phyloP scores from a whole-genome alignment of 129 eudicot genomes.

The sunflower (Helianthus annuus) region HanXRQr2.0-SUNRISE NC_035444.2:127862357-127862856 shows the following conservation, averaged over 20 bases:
- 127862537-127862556: conserved; percentile 38
- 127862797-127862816: conserved; percentile 39
- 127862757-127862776: conserved; percentile 35
- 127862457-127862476: background rate
- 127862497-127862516: conserved; percentile 39
- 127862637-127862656: conserved; percentile 31
- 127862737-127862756: conserved; percentile 28
- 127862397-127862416: too few relatives aligned
- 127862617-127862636: conserved; percentile 15
- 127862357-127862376: too few relatives aligned
- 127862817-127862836: conserved; percentile 50
- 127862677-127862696: conserved; percentile 15
- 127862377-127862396: too few relatives aligned
- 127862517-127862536: conserved; percentile 9
- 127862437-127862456: too few relatives aligned
- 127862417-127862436: too few relatives aligned
- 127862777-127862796: conserved; percentile 52
- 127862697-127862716: conserved; percentile 24
- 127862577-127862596: conserved; percentile 18
- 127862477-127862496: conserved; percentile 17
- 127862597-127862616: conserved; percentile 31
- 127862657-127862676: conserved; percentile 31
- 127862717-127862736: conserved; percentile 39
- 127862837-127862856: conserved; percentile 41
- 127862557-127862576: conserved; percentile 28